phyloP scores from a whole-genome alignment of 73 alveolate genomes.

The Blepharisma japonicum region DNA sequence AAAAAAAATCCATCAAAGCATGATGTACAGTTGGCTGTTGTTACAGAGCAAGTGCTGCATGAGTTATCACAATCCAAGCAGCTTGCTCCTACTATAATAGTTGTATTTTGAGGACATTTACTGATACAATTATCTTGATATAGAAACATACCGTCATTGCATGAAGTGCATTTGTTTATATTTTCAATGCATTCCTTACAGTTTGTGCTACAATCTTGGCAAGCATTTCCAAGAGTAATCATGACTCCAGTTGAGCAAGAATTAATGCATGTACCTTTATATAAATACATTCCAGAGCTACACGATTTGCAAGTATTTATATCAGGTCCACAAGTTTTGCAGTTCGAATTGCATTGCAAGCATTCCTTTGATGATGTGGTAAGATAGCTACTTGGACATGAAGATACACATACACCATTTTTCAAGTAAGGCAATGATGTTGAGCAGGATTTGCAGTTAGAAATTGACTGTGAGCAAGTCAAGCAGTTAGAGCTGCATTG shows the following conservation, averaged over 20 bases:
- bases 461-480: conserved; percentile 8
- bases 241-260: neutral
- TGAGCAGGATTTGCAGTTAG: neutral
- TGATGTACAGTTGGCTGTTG: conserved; percentile 11
- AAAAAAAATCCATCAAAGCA: neutral
- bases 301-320: conserved; percentile 13
- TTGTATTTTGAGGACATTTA: neutral
- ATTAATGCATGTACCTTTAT: neutral
- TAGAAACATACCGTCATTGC: no score
- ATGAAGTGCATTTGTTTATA: no score
- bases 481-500: neutral
- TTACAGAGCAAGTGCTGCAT: conserved; percentile 14
- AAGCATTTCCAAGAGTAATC: neutral
- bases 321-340: conserved; percentile 18
- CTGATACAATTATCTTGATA: neutral
- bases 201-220: no score
- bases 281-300: neutral
- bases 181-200: no score
- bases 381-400: no score
- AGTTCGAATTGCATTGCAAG: neutral
- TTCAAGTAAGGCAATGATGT: no score
- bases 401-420: no score
- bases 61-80: neutral
- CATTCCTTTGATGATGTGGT: neutral
- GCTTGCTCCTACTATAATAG: neutral